A percentile compares a stretch with the other conserved stretches of the same genome.
phyloP scores from a whole-genome alignment of 2,329 filamentous ascomycete species.

The Aureobasidium sp. region DNA sequence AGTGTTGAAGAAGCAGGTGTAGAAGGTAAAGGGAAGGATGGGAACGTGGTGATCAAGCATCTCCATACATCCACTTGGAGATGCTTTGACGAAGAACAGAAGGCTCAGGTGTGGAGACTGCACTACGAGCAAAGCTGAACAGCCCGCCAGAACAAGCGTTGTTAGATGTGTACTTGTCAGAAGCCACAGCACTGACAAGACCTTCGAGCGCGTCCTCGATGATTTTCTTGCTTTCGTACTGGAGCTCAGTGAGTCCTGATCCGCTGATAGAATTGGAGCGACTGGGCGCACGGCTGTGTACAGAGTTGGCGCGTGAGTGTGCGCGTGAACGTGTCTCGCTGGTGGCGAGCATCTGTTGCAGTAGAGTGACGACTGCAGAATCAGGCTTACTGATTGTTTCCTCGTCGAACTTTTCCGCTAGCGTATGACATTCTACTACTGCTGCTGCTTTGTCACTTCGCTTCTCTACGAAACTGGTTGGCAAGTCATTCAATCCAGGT shows the following conservation, averaged over 20 bases:
- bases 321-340: not conserved
- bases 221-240: conserved; percentile 11
- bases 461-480: not conserved
- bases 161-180: not conserved
- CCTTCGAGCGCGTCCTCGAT: conserved; percentile 9
- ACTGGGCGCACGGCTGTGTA: conserved; percentile 1
- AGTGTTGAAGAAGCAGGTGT: not conserved
- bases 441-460: not conserved
- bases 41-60: not conserved
- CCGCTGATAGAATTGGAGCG: conserved; percentile 6
- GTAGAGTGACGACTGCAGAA: not conserved
- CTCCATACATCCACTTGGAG: conserved; percentile 11
- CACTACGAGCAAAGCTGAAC: not conserved
- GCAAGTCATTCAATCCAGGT: not conserved
- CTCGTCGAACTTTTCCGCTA: conserved; percentile 4
- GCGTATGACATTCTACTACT: not conserved
- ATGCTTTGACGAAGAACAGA: conserved; percentile 11
- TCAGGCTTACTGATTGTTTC: conserved; percentile 10
- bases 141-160: not conserved
- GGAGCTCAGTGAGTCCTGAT: conserved; percentile 2
- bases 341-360: conserved; percentile 5
- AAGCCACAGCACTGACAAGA: conserved; percentile 6
- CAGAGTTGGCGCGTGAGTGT: not conserved
- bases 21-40: not conserved
- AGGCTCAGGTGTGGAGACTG: not conserved